Evolutionary conservation across 305 asterid genomes (phyloP), one percentile per base, ranked within the genome.

Genomic region (Monarda citriodora): DNA sequence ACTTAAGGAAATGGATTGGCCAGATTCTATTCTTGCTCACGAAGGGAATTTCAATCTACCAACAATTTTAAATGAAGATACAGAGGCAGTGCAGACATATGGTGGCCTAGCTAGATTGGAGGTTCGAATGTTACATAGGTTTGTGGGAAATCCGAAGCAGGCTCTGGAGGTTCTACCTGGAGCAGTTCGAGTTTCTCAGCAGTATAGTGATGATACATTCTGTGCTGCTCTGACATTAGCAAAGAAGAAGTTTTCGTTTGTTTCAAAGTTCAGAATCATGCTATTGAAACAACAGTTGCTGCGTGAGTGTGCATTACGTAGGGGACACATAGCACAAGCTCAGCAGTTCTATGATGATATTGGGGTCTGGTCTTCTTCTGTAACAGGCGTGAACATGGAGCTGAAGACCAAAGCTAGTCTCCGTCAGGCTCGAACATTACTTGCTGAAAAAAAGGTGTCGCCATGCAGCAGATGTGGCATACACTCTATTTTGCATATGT

Each of bases 381-480:
- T 82, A 49, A 81, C 79, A 71, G 96, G 97, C 15, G 95, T 89
- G 53, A 96, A 93, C 83, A 87, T 93, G 96, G 95, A 89, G 76
- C 79, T 93, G 56, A 93, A 93, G 78, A 77, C 84, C 18, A 95
- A 93, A 79, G 86, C 96, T 56, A 85, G 88, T 53, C 81, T 93
- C 59, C 95, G 96, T 61, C 85, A 85, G 83, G 96, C 97, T 70
- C 90, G 95, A 29, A 93, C 95, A 44, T 66, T 93, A 68, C 96
- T 94, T 79, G 91, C 95, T 67, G 97, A 97, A 16, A 88, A 88
- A 64, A 96, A 94, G 73, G 73, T 88, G 79, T 80, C 76, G 77
- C 78, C 86, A 92, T 96, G 96, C 96, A 12, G 96, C 90, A 70
- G 82, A 85, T 74, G 95, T 90, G 69, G 96, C 96, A 55, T 84